Percentiles rank a stretch among this genome's conserved stretches.
Evolutionary conservation across 2,329 filamentous ascomycete genomes (phyloP).

Genomic region (Conoideocrella luteorostrata): DNA sequence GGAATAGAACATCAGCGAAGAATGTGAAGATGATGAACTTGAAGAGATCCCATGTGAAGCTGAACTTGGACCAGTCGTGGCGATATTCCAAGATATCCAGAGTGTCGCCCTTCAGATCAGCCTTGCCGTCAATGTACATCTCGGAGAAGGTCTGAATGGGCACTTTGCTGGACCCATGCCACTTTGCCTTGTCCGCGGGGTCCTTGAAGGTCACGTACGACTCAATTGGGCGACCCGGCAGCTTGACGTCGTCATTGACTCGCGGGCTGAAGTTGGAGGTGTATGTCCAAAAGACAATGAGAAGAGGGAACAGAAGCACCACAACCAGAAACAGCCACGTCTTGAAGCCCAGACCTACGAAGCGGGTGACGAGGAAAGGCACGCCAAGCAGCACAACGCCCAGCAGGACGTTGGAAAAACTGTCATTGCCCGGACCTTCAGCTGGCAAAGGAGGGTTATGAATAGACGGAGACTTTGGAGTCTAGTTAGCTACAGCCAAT

Average conservation of each 20-base stretch:
- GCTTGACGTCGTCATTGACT: conserved; percentile 80
- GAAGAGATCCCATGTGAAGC: conserved; percentile 76
- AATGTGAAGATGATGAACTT: conserved; percentile 77
- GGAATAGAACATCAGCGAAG: conserved; percentile 80
- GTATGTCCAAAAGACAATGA: conserved; percentile 73
- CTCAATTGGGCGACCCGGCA: conserved; percentile 78
- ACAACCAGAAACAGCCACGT: conserved; percentile 71
- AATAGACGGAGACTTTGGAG: conserved; percentile 51
- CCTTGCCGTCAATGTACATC: conserved; percentile 87
- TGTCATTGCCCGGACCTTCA: conserved; percentile 72
- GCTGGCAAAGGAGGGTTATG: conserved; percentile 87
- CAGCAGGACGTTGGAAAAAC: conserved; percentile 64
- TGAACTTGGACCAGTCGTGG: conserved; percentile 91
- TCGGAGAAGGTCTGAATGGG: conserved; percentile 57
- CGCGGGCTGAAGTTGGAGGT: conserved; percentile 73
- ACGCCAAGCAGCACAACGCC: conserved; percentile 57
- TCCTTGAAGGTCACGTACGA: conserved; percentile 77
- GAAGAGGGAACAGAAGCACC: conserved; percentile 56
- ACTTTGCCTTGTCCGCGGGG: conserved; percentile 48
- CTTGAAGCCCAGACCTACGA: conserved; percentile 78
- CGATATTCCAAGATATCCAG: conserved; percentile 81
- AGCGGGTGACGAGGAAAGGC: conserved; percentile 64
- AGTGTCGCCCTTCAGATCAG: conserved; percentile 85
- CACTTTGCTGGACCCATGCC: conserved; percentile 68
- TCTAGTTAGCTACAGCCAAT: neutral